Conservation (phyloP, 2,329 filamentous ascomycete genomes). For the Pyrenophora tritici-repentis region DNA sequence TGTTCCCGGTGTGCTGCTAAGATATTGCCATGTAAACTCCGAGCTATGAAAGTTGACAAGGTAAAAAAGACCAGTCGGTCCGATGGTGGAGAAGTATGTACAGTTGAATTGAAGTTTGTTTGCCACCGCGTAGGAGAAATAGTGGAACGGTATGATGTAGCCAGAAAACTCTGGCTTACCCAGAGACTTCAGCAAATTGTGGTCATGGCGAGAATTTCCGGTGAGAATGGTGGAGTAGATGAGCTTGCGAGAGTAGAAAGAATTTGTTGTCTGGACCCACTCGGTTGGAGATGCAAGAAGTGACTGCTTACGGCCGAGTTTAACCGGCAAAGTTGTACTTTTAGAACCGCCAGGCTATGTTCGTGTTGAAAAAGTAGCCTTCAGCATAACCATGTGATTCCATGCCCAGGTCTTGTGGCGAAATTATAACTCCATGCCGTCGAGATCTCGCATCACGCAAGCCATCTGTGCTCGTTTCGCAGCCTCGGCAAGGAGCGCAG, state of each 20-base stretch:
- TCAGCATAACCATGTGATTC: background rate
- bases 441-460: constrained; percentile 84
- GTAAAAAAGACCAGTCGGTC: constrained; percentile 6
- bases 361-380: background rate
- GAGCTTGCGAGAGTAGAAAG: constrained; percentile 10
- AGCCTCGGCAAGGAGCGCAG: constrained; percentile 86
- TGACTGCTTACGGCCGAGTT: constrained; percentile 23
- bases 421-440: constrained; percentile 64
- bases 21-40: constrained; percentile 12
- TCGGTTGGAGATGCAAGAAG: constrained; percentile 14
- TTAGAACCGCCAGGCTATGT: constrained; percentile 1
- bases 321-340: constrained; percentile 14
- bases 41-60: constrained; percentile 10
- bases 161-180: background rate
- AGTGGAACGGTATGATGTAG: background rate
- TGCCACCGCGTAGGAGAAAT: background rate
- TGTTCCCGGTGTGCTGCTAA: background rate
- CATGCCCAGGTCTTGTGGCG: background rate
- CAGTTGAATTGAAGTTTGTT: constrained; percentile 9
- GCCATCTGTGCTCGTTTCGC: constrained; percentile 92
- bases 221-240: constrained; percentile 12
- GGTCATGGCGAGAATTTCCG: background rate
- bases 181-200: background rate
- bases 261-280: constrained; percentile 21
- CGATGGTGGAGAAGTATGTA: constrained; percentile 17